Evolutionary conservation across 345 rosid genomes (phyloP), one percentile per base, ranked within the genome.

Genomic region (Lenwebbia sp.): DNA sequence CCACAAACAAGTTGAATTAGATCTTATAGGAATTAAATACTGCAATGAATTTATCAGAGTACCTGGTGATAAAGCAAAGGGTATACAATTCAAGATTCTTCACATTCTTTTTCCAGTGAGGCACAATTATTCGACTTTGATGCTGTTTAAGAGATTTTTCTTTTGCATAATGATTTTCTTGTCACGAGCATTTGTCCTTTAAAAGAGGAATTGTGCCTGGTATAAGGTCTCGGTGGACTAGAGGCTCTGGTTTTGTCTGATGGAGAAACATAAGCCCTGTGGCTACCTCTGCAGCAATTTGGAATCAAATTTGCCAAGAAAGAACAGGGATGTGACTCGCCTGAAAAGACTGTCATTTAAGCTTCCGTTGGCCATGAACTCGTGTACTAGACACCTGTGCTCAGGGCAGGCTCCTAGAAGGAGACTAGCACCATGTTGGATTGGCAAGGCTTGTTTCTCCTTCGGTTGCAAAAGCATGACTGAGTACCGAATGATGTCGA

Each of bases 391-490:
- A 40, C 4, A 40, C 40, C 40, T 40, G 40, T 40, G 40, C 40
- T 40, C 40, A 40, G 40, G 40, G 40, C 40, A 40, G 40, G 40
- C 40, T 40, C 40, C 40, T 40, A 40, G 40, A 4, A 40, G 40
- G 40, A 40, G 40, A 40, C 3, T 2, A 40, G 40, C 40, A 40
- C 40, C 40, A 40, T 40, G 40, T 40, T 40, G 99, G 99, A 78
- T 90, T 97, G 87, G 96, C 99, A 23, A 92, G 92, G 90, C 93
- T 97, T 58, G 97, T 97, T 15, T 98, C 99, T 54, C 93, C 94
- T 25, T 87, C 92, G 22, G 96, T 96, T 26, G 86, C 87, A 98
- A 96, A 89, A 96, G 93, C 58, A 92, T 91, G 62, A 94, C 99
- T 0, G 97, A 94, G 84, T 94, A 82, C 86, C 91, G 86, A 84